These are phyloP conservation scores for Stephania yunnanensis DNA, from an alignment of 164 flowering plant species.

Conservation along the genomic window DNA sequence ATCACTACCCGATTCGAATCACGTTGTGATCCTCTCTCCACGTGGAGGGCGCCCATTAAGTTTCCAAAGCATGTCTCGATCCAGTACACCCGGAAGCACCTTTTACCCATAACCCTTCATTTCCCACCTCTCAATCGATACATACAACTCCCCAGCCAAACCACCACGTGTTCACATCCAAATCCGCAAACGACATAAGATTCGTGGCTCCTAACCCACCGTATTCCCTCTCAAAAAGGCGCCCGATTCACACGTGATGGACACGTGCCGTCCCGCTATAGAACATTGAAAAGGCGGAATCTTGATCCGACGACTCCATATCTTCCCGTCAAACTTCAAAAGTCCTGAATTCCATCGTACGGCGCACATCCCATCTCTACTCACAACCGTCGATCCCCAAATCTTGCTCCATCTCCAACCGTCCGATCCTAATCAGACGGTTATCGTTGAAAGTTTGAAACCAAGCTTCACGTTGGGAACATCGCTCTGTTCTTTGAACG, in stretches of 20 bases:
- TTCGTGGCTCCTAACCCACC: not conserved
- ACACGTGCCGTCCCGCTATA: constrained; percentile 9
- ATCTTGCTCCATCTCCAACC: constrained; percentile 2
- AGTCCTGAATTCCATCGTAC: not conserved
- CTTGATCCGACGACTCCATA: constrained; percentile 6
- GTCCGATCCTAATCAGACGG: not conserved
- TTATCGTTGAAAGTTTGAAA: not conserved
- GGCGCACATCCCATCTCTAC: not conserved
- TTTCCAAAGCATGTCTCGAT: not conserved
- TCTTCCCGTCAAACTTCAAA: not conserved
- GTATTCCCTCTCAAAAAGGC: not conserved
- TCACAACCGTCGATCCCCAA: not conserved
- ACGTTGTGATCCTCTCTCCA: no score
- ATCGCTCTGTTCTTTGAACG: constrained; percentile 5
- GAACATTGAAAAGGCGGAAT: not conserved
- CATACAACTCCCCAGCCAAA: no score
- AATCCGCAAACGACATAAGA: not conserved
- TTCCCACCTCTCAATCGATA: not conserved
- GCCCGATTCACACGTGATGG: not conserved
- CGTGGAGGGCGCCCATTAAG: not conserved
- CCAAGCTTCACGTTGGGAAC: constrained; percentile 2
- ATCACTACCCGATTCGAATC: not conserved
- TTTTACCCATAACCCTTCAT: not conserved
- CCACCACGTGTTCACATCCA: not conserved
- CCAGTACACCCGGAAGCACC: not conserved